Evolutionary conservation across 2,329 filamentous ascomycete genomes (phyloP), one percentile per base, ranked within the genome.

Genomic region (Colletotrichum camelliae): DNA sequence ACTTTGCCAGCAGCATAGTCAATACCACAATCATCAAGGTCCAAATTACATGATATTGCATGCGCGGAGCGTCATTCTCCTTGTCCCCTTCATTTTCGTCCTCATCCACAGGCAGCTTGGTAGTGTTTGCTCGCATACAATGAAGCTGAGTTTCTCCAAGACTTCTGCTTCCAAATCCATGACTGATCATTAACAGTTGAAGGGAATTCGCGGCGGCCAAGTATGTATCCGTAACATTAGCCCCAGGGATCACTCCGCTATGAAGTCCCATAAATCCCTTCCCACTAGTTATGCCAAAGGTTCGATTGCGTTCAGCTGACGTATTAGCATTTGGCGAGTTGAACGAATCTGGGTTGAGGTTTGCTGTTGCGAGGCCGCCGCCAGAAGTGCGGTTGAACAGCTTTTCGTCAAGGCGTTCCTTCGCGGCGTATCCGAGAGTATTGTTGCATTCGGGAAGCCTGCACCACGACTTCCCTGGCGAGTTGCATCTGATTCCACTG

Each of bases 121-220:
- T 52, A 16, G 61, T 29, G 48, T 67, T 66, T 3, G 39, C 72
- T 27, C 72, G 52, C 72, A 72, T 67, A 29, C 72, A 74, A 13
- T 66, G 61, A 5, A 72, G 4, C n/a, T 74, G 43, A 1, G 60
- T 31, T 4, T 35, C 48, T 15, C 60, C 60, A 52, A 61, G 24
- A 7, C 48, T 65, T 1, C 29, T 35, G 24, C 13, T 21, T 52
- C 27, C 68, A 2, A 21, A 65, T 7, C 52, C 67, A 58, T 27
- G 43, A 52, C 62, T 71, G 24, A 74, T 71, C 52, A 74, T 74
- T 13, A 72, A 21, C 3, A 72, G 24, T 27, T 72, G 72, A 7
- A 74, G n/a, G 27, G 58, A 33, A 37, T 60, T 71, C 37, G 60
- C 15, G 4, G 67, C 48, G 3, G 58, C 29, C 15, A 31, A 7